Evolutionary conservation across 1,284 basidiomycete species (phyloP).

Genomic region (Cutaneotrichosporon cutaneum): DNA sequence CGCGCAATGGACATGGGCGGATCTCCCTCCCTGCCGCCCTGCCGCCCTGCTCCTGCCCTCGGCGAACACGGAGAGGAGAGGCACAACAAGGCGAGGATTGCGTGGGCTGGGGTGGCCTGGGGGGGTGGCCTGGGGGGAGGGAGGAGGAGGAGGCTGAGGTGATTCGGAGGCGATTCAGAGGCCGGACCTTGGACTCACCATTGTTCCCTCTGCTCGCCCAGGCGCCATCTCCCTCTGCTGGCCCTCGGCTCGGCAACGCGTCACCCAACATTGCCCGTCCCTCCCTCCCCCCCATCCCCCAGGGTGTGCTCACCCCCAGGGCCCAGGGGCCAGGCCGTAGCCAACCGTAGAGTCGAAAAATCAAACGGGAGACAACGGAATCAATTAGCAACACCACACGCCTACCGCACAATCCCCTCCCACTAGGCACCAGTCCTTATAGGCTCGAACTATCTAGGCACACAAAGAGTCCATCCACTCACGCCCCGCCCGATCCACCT

Average conservation of each 20-base stretch:
- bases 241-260: background rate
- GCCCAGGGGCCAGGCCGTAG: background rate
- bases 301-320: too few relatives aligned
- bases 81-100: too few relatives aligned
- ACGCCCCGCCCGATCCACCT: background rate
- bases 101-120: background rate
- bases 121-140: too few relatives aligned
- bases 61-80: too few relatives aligned
- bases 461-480: background rate
- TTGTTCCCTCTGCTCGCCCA: background rate
- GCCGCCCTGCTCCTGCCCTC: background rate
- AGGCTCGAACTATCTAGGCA: background rate
- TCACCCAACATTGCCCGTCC: too few relatives aligned
- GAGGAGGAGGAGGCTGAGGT: too few relatives aligned
- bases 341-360: background rate
- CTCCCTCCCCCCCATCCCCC: too few relatives aligned
- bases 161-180: too few relatives aligned
- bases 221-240: too few relatives aligned
- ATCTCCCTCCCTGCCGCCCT: constrained; percentile 4
- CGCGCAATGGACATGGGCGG: background rate
- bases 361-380: background rate
- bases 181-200: background rate
- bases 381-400: background rate
- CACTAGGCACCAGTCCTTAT: background rate
- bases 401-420: background rate